Conservation (phyloP, 2,329 filamentous ascomycete genomes). For the Nothopassalora personata region DNA sequence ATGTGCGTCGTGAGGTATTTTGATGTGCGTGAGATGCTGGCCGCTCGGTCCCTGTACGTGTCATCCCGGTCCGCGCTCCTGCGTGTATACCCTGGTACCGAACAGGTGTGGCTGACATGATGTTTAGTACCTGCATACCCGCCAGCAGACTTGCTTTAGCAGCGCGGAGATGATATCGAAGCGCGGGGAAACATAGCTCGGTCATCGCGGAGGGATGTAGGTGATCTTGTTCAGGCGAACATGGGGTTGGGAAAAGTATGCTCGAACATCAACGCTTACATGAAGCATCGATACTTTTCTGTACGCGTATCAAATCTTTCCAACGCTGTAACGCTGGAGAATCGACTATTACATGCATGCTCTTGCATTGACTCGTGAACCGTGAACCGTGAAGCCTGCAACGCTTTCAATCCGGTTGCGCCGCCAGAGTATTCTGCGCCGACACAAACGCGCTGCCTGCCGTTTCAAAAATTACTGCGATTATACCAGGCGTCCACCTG, state of each 20-base stretch:
- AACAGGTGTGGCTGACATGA: neutral
- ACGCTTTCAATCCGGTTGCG: neutral
- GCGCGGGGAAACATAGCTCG: neutral
- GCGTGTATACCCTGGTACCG: neutral
- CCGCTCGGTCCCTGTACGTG: neutral
- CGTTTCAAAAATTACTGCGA: neutral
- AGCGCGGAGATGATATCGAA: neutral
- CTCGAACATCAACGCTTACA: constrained; percentile 5
- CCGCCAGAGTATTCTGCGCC: neutral
- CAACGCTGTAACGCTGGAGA: constrained; percentile 10
- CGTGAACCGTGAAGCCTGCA: constrained; percentile 1
- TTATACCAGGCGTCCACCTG: neutral
- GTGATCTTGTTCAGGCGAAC: neutral
- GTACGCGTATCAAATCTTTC: constrained; percentile 8
- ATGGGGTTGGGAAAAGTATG: neutral
- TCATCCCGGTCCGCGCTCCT: neutral
- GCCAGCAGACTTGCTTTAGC: neutral
- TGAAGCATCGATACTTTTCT: neutral
- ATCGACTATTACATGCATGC: constrained; percentile 9
- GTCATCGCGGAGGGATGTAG: neutral
- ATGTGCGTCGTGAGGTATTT: neutral
- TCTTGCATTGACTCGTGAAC: constrained; percentile 8
- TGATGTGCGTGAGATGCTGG: no score
- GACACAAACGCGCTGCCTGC: neutral
- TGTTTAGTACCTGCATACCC: neutral